Evolutionary conservation across 2,329 filamentous ascomycete species (phyloP), one percentile per base, ranked within the genome.

Genomic region (Aureobasidium namibiae): DNA sequence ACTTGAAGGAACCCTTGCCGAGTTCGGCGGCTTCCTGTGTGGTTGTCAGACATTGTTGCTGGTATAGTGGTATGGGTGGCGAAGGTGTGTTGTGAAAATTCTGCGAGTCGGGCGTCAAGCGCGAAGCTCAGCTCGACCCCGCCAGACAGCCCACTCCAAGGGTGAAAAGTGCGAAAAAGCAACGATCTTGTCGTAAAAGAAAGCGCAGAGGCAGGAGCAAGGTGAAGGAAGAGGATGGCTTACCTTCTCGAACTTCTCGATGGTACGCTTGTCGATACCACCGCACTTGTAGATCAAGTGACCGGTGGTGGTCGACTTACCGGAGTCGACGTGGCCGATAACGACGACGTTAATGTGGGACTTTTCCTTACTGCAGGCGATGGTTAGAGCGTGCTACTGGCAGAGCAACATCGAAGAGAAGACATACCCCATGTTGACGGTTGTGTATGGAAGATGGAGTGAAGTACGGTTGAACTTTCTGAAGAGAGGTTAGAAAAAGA

Each of bases 191-290:
- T 42, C 29, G 39, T 24, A 26, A 38, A 39, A 42, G 23, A 60
- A n/a, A 26, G 39, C 34, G 38, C 41, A 16, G 18, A 41, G 56
- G 56, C 45, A 61, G 61, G 61, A 61, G 54, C 36, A 56, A 34
- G 42, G 33, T 49, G 45, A 52, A 59, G 39, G 42, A 36, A 39
- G 56, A 36, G 41, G 52, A 44, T 57, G 44, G 42, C 70, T 66
- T 80, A 95, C 91, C 90, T 99, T 99, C 92, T 99, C 94, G 87
- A 99, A 99, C 89, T 99, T 99, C 89, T 99, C 94, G 78, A 99
- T 99, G 80, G 92, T 97, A 91, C 94, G 92, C 86, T 92, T 91
- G 90, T 99, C 94, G 77, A 97, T 99, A 90, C 94, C 94, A 88
- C 94, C 94, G 85, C 94, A 97, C 89, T 99, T 92, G 91, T 97